Conservation (phyloP, 2,329 filamentous ascomycete genomes). For the Pseudocercospora pini-densiflorae region DNA sequence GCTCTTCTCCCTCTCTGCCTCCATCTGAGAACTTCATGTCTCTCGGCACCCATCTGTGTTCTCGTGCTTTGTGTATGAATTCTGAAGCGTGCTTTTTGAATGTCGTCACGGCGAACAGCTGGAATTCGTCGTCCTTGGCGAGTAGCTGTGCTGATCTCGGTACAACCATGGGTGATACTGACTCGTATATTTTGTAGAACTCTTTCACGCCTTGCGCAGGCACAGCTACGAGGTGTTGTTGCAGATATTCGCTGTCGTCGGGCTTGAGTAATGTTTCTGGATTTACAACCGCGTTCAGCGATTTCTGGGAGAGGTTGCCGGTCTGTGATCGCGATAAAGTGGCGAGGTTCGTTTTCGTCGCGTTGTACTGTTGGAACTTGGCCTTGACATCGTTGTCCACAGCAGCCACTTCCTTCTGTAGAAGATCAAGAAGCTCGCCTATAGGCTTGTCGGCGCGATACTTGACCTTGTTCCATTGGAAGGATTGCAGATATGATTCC, state of each 20-base stretch:
- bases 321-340: conserved; percentile 85
- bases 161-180: conserved; percentile 86
- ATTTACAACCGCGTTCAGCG: conserved; percentile 85
- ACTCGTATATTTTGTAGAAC: conserved; percentile 88
- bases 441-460: conserved; percentile 93
- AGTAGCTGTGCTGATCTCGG: conserved; percentile 83
- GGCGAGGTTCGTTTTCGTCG: conserved; percentile 82
- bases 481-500: conserved; percentile 86
- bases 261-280: conserved; percentile 74
- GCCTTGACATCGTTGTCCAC: conserved; percentile 95
- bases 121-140: conserved; percentile 86
- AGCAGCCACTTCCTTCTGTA: conserved; percentile 90
- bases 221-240: conserved; percentile 92
- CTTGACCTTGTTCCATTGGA: conserved; percentile 97
- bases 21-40: conserved; percentile 94
- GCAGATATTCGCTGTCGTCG: conserved; percentile 87
- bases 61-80: conserved; percentile 89
- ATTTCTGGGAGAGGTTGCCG: conserved; percentile 93
- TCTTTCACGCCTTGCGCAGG: conserved; percentile 81
- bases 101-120: conserved; percentile 82
- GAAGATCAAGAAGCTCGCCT: conserved; percentile 79
- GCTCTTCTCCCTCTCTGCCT: conserved; percentile 84
- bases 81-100: conserved; percentile 91
- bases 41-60: conserved; percentile 91
- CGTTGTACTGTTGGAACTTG: conserved; percentile 94